Percentiles rank a stretch among this genome's conserved stretches.
These are phyloP conservation scores for Tinospora cordifolia DNA, from an alignment of 164 flowering plant genomes.

Conservation along the genomic window DNA sequence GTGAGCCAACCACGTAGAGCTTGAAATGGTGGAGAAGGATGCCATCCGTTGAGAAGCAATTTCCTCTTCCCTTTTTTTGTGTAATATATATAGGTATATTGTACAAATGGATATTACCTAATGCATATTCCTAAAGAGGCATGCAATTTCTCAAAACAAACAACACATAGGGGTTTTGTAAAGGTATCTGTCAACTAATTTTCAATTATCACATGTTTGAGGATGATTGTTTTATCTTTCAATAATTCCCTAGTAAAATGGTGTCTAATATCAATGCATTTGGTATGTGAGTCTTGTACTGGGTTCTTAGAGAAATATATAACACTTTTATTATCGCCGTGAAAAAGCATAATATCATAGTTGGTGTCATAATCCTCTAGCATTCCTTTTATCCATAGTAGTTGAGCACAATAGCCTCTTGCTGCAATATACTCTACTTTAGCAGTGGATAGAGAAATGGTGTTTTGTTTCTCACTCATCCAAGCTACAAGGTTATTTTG, in stretches of 20 bases:
- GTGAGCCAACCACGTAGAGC: too few relatives aligned
- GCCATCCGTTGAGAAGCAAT: too few relatives aligned
- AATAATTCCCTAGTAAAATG: not conserved
- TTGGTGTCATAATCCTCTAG: too few relatives aligned
- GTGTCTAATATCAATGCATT: too few relatives aligned
- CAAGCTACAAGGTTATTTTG: not conserved
- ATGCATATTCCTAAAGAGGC: too few relatives aligned
- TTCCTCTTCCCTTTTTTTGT: too few relatives aligned
- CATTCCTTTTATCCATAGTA: not conserved
- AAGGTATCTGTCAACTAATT: not conserved
- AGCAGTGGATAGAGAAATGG: not conserved
- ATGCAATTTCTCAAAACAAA: too few relatives aligned
- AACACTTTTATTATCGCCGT: not conserved
- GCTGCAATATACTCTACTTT: conserved; percentile 1
- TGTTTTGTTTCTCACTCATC: not conserved
- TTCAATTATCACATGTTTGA: not conserved
- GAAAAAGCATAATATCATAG: not conserved
- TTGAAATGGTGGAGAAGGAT: too few relatives aligned
- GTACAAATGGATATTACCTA: too few relatives aligned
- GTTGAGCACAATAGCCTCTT: not conserved
- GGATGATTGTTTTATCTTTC: not conserved
- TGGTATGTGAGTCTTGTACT: not conserved
- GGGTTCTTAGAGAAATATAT: not conserved
- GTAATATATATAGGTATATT: too few relatives aligned
- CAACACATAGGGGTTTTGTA: not conserved